A percentile compares a stretch with the other conserved stretches of the same genome.
phyloP scores from a whole-genome alignment of 2,329 filamentous ascomycete species.

The Microcyclospora tardicrescens region DNA sequence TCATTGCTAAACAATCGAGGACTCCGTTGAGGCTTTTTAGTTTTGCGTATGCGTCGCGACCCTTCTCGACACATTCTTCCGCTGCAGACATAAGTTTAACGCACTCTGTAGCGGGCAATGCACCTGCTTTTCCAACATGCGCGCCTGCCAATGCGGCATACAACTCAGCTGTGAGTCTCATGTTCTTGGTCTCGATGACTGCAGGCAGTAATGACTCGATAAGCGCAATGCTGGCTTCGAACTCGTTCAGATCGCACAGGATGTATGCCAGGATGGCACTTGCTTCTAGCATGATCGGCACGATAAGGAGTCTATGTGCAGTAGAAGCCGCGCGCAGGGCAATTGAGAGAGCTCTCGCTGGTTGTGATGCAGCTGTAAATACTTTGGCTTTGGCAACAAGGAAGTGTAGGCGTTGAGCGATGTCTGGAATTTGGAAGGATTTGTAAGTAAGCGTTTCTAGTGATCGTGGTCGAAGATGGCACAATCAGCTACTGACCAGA shows the following conservation, averaged over 20 bases:
- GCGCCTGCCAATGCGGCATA: conserved; percentile 54
- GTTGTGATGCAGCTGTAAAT: conserved; percentile 52
- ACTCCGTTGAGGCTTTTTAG: conserved; percentile 58
- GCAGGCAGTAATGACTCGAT: conserved; percentile 61
- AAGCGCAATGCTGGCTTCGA: conserved; percentile 50
- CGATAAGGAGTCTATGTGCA: conserved; percentile 54
- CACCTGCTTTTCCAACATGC: conserved; percentile 62
- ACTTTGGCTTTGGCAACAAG: conserved; percentile 61
- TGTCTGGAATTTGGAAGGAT: conserved; percentile 35
- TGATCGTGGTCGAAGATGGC: not conserved
- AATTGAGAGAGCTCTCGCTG: conserved; percentile 64
- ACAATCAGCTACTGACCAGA: conserved; percentile 4
- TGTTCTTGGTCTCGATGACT: conserved; percentile 24
- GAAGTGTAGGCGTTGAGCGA: conserved; percentile 56
- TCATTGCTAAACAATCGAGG: conserved; percentile 71
- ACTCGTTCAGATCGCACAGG: conserved; percentile 58
- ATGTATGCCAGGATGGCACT: conserved; percentile 55
- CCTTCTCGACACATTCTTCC: conserved; percentile 17
- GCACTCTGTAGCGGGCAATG: conserved; percentile 12
- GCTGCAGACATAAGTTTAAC: conserved; percentile 15
- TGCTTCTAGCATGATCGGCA: conserved; percentile 61
- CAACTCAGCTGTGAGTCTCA: not conserved
- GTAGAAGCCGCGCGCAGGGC: conserved; percentile 62
- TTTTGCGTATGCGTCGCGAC: conserved; percentile 42
- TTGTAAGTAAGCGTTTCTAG: not conserved